A percentile compares a stretch with the other conserved stretches of the same genome.
Evolutionary conservation across 345 rosid species (phyloP).

Genomic region (Reutealis trisperma): DNA sequence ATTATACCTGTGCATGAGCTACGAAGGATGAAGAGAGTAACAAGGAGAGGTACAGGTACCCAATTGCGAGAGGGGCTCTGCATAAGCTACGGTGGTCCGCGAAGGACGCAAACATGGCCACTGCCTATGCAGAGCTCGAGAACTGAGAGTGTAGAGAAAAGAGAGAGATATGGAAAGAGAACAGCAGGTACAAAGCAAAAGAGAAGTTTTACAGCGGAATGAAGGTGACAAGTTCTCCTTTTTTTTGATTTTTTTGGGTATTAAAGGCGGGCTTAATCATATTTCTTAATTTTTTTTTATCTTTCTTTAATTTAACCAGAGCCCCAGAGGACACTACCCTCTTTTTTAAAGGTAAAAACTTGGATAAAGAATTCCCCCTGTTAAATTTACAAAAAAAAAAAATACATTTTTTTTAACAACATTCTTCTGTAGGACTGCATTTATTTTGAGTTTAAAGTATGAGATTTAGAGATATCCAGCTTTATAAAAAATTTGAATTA

Average conservation of each 20-base stretch:
- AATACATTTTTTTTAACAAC: no score
- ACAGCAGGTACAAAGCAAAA: constrained; percentile 12
- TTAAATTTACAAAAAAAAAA: no score
- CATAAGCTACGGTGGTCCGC: constrained; percentile 42
- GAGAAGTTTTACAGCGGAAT: constrained; percentile 31
- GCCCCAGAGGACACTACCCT: no score
- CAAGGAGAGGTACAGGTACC: constrained; percentile 34
- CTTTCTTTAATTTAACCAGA: neutral
- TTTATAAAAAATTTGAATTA: no score
- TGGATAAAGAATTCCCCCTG: no score
- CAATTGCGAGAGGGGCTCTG: constrained; percentile 43
- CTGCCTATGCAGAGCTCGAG: constrained; percentile 50
- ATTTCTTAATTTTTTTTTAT: constrained; percentile 12
- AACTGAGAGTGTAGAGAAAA: constrained; percentile 16
- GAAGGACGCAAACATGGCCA: constrained; percentile 53
- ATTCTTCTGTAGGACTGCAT: no score
- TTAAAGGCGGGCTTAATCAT: constrained; percentile 39
- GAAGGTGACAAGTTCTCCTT: constrained; percentile 33
- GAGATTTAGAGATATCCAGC: no score
- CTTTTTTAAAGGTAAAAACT: no score
- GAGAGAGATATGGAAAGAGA: constrained; percentile 10
- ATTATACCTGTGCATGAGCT: constrained; percentile 49
- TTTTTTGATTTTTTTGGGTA: constrained; percentile 23
- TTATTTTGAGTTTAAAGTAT: no score
- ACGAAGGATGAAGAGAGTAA: constrained; percentile 34